Base-by-base conservation (phyloP, 2,329 filamentous ascomycete genomes). In the Graphilbum sp. region DNA sequence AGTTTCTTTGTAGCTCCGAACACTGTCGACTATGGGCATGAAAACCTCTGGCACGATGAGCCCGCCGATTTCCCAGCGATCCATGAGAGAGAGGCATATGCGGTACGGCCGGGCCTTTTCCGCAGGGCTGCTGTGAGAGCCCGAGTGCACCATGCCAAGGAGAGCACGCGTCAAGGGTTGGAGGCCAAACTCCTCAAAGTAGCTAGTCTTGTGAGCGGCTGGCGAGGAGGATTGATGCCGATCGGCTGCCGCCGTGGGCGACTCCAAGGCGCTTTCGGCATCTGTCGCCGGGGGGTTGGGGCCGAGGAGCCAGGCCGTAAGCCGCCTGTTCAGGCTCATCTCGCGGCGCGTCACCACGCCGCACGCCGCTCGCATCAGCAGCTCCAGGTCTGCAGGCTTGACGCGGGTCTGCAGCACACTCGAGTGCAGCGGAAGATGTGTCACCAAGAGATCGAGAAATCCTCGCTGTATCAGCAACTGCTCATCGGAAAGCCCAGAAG, bases 291-390 rank as follows among this genome's bases (percentile, higher is more conserved):
- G 21, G 32, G 69, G 70, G 36, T 71, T 84, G 3, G 87, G 87
- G 0, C 90, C 90, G 2, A 98, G 66, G 43, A 96, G 77, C 90
- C 90, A 98, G 32, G 82, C 75, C 86, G 88, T 96, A n/a, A 98
- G 62, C 29, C 90, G 74, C 48, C 90, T 69, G 54, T 98, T 98
- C 35, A 98, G 62, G 52, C 88, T 93, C 90, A 98, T 98, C 46
- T 98, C 90, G 57, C 87, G 75, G 36, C 90, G 72, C 17, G 77
- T 77, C 1, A 96, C 85, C 17, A 98, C 87, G 2, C 82, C 77
- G n/a, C 77, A 76, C 6, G 88, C 87, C 15, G 88, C 83, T 41
- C 76, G 71, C 24, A 95, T 69, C 2, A 98, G 66, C 2, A 84
- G 70, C 52, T 94, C 79, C 16, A 95, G 63, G 51, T 98, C 92